Base-by-base conservation (phyloP, 148 eudicot genomes). In the Persicaria tinctoria region DNA sequence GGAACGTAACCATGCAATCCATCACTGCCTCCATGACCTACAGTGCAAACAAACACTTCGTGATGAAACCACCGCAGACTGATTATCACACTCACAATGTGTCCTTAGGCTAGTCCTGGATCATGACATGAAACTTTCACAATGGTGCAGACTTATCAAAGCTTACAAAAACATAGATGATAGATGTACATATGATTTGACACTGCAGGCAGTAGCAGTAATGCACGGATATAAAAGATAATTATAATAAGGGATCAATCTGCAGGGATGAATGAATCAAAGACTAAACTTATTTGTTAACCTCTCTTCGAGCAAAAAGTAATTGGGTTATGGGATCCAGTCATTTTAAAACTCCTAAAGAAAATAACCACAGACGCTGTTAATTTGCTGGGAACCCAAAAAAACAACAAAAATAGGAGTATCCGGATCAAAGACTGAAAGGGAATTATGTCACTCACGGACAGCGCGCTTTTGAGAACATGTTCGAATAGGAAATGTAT, bases 21-120 rank as follows among this genome's bases (percentile, higher is more conserved):
- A 80, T 93, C 98, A 79, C 98, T 93, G 80, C 97, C 98, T 77
- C 98, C 98, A 73, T 93, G 97, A 54, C 98, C 98, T 93, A 56
- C 18, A 78, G 27, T 14, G 56, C 63, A 32, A 46, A 70, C 20
- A 14, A 66, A 64, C 51, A 32, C 57, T 47, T 6, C 0, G 4
- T 66, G 47, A 66, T 66, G 70, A 66, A 66, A 66, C 68, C 68
- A 60, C 70, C 44, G 18, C 70, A 44, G 38, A 41, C 47, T 66
- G 14, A 53, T 38, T 1, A 54, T 9, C 76, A 13, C 69, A 38
- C 45, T 27, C 45, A 63, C 68, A 27, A 63, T 38, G 69, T 13
- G 7, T 32, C 6, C 70, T 74, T 14, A 74, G 17, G 51, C 51
- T 55, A 47, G 46, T 44, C 16, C 6, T 55, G 47, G 55, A n/a